These are phyloP conservation scores for Pythium pyrilobum DNA, from an alignment of 352 stramenopile genomes.

Conservation along the genomic window DNA sequence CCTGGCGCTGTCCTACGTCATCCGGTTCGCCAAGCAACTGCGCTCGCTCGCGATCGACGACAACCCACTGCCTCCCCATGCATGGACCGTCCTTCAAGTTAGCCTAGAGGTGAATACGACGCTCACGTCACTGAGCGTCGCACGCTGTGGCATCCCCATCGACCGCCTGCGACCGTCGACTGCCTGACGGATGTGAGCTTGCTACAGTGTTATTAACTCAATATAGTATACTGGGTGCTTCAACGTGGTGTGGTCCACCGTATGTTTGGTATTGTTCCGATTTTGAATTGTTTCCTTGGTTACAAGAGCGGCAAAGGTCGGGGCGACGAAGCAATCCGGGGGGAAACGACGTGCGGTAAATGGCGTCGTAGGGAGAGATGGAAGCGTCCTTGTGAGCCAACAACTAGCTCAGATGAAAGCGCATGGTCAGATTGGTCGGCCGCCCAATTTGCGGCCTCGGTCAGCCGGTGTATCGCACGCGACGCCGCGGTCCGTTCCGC, in stretches of 20 bases:
- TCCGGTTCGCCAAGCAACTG: constrained; percentile 44
- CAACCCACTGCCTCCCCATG: constrained; percentile 27
- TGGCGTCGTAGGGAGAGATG: neutral
- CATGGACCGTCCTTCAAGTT: constrained; percentile 13
- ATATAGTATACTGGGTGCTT: neutral
- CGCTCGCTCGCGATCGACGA: constrained; percentile 37
- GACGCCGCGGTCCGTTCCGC: constrained; percentile 6
- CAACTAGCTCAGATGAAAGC: constrained; percentile 10
- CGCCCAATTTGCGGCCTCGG: constrained; percentile 43
- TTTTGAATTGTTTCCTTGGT: too few species aligned
- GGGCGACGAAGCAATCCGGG: too few species aligned
- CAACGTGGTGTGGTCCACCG: constrained; percentile 7
- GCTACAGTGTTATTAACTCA: too few species aligned
- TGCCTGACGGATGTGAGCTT: neutral
- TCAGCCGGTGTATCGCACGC: constrained; percentile 25
- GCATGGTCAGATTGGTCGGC: constrained; percentile 44
- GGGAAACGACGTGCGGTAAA: too few species aligned
- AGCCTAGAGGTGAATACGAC: constrained; percentile 30
- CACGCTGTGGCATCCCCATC: constrained; percentile 21
- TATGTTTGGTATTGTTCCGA: neutral
- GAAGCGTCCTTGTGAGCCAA: neutral
- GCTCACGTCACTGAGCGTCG: constrained; percentile 32
- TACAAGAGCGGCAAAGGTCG: too few species aligned
- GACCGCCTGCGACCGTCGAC: neutral
- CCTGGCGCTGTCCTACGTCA: constrained; percentile 42